Conservation (phyloP, 2,329 filamentous ascomycete genomes). For the Chrysosporium keratinophilum region DNA sequence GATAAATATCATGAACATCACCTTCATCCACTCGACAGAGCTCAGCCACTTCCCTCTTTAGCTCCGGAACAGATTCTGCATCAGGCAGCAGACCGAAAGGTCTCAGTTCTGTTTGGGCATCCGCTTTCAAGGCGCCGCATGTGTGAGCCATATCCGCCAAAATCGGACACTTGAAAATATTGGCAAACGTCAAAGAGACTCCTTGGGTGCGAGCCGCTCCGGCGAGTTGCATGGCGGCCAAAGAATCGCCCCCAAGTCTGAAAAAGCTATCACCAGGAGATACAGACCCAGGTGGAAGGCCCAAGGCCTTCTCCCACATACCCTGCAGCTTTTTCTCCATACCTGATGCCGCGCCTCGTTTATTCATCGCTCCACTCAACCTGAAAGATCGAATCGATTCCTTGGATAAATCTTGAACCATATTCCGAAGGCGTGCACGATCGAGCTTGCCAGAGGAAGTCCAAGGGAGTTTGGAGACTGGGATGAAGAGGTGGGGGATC, state of each 20-base stretch:
- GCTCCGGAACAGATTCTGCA: constrained; percentile 6
- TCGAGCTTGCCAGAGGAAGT: constrained; percentile 32
- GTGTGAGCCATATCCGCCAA: constrained; percentile 26
- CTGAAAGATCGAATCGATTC: constrained; percentile 13
- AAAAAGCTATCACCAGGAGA: constrained; percentile 18
- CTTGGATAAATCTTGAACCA: constrained; percentile 18
- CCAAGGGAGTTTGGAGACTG: constrained; percentile 29
- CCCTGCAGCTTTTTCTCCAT: constrained; percentile 13
- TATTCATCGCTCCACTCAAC: constrained; percentile 9
- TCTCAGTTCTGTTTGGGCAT: not conserved
- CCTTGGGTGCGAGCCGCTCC: constrained; percentile 16
- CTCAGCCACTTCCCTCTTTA: constrained; percentile 19
- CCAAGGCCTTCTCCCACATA: constrained; percentile 14
- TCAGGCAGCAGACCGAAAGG: constrained; percentile 18
- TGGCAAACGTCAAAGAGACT: constrained; percentile 17
- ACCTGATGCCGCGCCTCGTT: constrained; percentile 4
- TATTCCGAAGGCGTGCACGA: constrained; percentile 22
- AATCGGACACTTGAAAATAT: constrained; percentile 26
- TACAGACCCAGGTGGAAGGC: constrained; percentile 10
- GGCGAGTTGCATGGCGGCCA: constrained; percentile 22
- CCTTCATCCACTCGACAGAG: constrained; percentile 25
- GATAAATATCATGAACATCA: constrained; percentile 33
- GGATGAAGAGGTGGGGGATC: constrained; percentile 30
- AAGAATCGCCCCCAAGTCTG: constrained; percentile 18
- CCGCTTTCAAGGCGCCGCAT: constrained; percentile 6